A percentile compares a stretch with the other conserved stretches of the same genome.
These are phyloP conservation scores for Penicillium sp. DNA, from an alignment of 2,329 filamentous ascomycete genomes.

Conservation along the genomic window DNA sequence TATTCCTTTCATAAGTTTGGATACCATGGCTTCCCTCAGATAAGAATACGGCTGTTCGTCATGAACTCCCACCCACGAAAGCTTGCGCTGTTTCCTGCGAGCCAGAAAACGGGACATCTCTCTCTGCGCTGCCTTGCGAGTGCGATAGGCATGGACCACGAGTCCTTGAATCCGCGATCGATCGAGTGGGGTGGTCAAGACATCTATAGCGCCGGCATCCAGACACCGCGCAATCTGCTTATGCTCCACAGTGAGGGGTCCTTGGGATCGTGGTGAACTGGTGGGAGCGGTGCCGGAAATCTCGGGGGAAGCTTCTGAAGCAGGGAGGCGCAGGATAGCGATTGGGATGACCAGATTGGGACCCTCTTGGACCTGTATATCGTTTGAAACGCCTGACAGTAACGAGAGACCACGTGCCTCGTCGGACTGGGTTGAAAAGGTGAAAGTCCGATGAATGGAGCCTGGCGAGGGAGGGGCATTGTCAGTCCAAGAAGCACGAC, in stretches of 20 bases:
- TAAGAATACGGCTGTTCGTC: constrained; percentile 87
- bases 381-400: constrained; percentile 50
- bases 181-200: constrained; percentile 77
- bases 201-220: constrained; percentile 83
- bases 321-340: constrained; percentile 44
- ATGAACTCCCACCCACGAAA: constrained; percentile 87
- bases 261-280: constrained; percentile 27
- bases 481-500: constrained; percentile 32
- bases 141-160: constrained; percentile 80
- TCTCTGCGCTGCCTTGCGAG: constrained; percentile 72
- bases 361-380: constrained; percentile 52
- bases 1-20: constrained; percentile 83
- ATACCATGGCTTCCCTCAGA: constrained; percentile 87
- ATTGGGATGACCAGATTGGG: constrained; percentile 53
- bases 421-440: constrained; percentile 45
- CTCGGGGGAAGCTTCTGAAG: constrained; percentile 18
- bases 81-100: constrained; percentile 73
- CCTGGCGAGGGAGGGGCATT: constrained; percentile 32
- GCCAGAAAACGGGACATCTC: constrained; percentile 73
- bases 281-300: constrained; percentile 11
- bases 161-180: constrained; percentile 72
- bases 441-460: constrained; percentile 41
- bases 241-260: constrained; percentile 45
- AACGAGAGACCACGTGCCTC: constrained; percentile 53
- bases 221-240: constrained; percentile 69